phyloP scores from a whole-genome alignment of 345 rosid genomes.

The Pistacia vera region DNA sequence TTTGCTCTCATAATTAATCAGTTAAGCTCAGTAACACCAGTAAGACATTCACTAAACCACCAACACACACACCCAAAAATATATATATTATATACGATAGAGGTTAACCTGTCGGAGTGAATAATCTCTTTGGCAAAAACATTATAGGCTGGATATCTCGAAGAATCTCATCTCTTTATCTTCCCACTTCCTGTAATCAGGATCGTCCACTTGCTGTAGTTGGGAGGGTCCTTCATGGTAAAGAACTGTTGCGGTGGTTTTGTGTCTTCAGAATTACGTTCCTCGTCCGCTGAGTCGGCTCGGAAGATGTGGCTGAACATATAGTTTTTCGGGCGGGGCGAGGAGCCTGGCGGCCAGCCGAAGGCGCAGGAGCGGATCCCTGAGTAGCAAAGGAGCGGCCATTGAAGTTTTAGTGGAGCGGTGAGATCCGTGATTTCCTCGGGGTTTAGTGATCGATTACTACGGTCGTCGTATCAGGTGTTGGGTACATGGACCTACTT shows the following conservation, averaged over 20 bases:
- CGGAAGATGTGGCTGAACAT: no score
- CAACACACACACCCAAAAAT: no score
- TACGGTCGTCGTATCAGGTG: background rate
- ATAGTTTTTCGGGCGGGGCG: no score
- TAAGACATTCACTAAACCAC: background rate
- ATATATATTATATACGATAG: no score
- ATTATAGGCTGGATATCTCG: slow-evolving; percentile 56
- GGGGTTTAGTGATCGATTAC: background rate
- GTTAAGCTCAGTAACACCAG: background rate
- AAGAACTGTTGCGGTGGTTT: slow-evolving; percentile 24
- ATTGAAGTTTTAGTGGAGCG: slow-evolving; percentile 18
- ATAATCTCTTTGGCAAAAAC: slow-evolving; percentile 62
- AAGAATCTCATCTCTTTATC: slow-evolving; percentile 74
- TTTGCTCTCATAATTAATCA: no score
- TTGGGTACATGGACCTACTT: background rate
- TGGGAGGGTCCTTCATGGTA: slow-evolving; percentile 37
- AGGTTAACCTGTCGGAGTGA: no score
- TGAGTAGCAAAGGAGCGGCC: slow-evolving; percentile 51
- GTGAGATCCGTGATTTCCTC: background rate
- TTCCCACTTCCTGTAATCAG: slow-evolving; percentile 82
- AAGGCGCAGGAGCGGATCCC: slow-evolving; percentile 43
- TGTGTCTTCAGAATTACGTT: slow-evolving; percentile 37
- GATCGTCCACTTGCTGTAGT: slow-evolving; percentile 49
- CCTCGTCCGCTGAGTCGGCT: slow-evolving; percentile 43
- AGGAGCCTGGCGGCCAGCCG: no score